Conservation (phyloP, 371 early-diverging fungal species). For the Syncephalastrum monosporum region DNA sequence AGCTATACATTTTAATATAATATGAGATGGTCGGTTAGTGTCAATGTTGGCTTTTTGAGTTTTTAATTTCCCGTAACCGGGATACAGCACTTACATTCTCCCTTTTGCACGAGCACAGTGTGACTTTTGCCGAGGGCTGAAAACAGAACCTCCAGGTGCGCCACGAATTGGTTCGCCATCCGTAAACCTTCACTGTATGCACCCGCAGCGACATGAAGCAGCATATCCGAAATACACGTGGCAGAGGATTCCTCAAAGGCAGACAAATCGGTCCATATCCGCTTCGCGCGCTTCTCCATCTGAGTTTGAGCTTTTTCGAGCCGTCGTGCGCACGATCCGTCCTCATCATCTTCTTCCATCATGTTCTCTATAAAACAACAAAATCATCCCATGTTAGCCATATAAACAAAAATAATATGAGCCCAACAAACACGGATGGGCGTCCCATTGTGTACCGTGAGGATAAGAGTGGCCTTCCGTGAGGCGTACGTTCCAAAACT, state of each 20-base stretch:
- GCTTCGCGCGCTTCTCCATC: conserved; percentile 77
- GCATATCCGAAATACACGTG: conserved; percentile 94
- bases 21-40: background rate
- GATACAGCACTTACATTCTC: too few relatives aligned
- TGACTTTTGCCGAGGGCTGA: conserved; percentile 74
- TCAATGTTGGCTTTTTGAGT: conserved; percentile 5
- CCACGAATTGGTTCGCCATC: conserved; percentile 86
- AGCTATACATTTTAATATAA: conserved; percentile 33
- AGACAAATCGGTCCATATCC: conserved; percentile 89
- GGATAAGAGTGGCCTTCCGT: conserved; percentile 14
- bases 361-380: too few relatives aligned
- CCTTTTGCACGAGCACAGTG: conserved; percentile 15
- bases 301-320: conserved; percentile 41
- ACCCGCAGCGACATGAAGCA: conserved; percentile 87
- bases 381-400: too few relatives aligned
- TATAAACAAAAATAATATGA: too few relatives aligned
- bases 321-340: conserved; percentile 9
- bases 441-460: conserved; percentile 11
- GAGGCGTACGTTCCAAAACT: conserved; percentile 80
- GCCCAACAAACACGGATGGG: background rate
- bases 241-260: conserved; percentile 96
- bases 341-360: conserved; percentile 1
- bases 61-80: background rate
- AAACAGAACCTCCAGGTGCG: conserved; percentile 90
- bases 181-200: conserved; percentile 80